Evolutionary conservation across 2,329 filamentous ascomycete genomes (phyloP), one percentile per base, ranked within the genome.

Genomic region (Simplicillium sp.): DNA sequence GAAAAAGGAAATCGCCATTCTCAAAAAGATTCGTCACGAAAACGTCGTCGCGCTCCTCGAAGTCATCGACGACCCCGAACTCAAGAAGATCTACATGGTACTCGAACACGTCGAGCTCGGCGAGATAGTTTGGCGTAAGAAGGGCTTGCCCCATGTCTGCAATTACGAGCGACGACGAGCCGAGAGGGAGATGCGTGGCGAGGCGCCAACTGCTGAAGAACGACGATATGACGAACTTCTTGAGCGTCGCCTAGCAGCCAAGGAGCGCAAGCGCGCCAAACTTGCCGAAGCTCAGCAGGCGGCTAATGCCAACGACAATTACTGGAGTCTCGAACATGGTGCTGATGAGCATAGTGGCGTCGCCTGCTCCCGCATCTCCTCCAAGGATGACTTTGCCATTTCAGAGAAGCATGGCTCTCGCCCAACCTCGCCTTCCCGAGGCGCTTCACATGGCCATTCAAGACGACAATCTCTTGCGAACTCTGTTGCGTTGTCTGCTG

Each of bases 31-130:
- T 40, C 82, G 90, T 25, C 92, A 98, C 60, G 83, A 87, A n/a
- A 96, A 98, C 55, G 87, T 98, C 33, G 92, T 98, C 47, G 89
- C 87, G 52, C 71, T 98, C 32, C 75, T 97, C 48, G 92, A 98
- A 65, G 89, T 98, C 54, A 97, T 98, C 53, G 92, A 98, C 58
- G 92, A 98, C 58, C 90, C 90, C 2, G 87, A 88, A 54, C 79
- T 88, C 44, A 92, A 94, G 66, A 98, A 98, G 66, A 95, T 98
- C 46, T 98, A 98, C 65, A 90, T 98, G 66, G 87, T 97, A 15
- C 74, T 98, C 34, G 92, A 98, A 61, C 90, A 90, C 61, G 89
- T 96, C 42, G 87, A 96, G 58, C 75, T 90, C 33, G 90, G 92
- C 39, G 92, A 98, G 64, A 87, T 98, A 43, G 76, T 87, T 37